phyloP scores from a whole-genome alignment of 208 protist species.

The Trypanosoma rangeli region DNA sequence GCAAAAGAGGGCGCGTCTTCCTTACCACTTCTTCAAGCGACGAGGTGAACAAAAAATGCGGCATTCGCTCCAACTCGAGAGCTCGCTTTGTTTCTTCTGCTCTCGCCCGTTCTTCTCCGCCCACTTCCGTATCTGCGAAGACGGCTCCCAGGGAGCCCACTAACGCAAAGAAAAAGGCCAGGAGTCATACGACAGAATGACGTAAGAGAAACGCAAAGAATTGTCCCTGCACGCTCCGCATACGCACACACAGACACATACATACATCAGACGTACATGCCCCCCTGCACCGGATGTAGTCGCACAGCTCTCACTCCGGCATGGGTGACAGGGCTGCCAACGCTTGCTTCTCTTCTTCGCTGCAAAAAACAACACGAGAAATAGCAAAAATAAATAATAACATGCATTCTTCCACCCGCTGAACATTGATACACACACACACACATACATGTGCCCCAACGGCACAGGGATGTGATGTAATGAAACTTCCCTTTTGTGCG shows the following conservation, averaged over 20 bases:
- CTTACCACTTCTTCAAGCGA: constrained; percentile 10
- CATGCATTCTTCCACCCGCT: no score
- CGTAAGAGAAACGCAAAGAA: not conserved
- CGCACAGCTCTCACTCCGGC: no score
- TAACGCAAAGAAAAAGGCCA: constrained; percentile 2
- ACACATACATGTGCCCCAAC: no score
- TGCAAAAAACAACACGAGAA: no score
- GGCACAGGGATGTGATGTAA: no score
- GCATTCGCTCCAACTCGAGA: not conserved
- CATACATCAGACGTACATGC: not conserved
- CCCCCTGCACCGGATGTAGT: no score
- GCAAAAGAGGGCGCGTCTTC: not conserved
- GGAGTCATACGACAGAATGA: not conserved
- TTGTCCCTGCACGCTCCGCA: not conserved
- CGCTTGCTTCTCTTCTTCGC: not conserved
- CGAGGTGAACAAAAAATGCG: constrained; percentile 18
- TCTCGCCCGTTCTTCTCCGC: not conserved
- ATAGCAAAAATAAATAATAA: no score
- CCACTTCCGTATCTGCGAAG: not conserved
- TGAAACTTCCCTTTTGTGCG: no score
- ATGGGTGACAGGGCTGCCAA: no score
- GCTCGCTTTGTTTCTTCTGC: not conserved
- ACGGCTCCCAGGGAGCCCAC: not conserved
- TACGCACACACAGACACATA: not conserved
- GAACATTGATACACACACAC: no score